Conservation (phyloP, 805 yeast species). For the Nakazawaea holstii region DNA sequence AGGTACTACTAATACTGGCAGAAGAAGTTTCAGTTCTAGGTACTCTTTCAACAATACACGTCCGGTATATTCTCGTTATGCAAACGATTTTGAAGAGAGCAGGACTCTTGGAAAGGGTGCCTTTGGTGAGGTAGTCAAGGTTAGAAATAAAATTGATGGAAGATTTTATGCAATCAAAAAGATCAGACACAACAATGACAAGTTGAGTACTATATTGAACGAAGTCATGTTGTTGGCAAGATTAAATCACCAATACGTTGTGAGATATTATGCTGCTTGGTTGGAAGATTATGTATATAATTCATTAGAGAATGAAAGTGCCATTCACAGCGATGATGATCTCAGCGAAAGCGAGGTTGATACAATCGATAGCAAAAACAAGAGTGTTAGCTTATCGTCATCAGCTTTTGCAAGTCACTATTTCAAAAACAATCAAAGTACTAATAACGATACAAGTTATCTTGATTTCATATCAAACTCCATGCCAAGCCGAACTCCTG, state of each 20-base stretch:
- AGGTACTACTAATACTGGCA: slow-evolving; percentile 21
- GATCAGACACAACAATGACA: slow-evolving; percentile 75
- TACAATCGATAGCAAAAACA: slow-evolving; percentile 26
- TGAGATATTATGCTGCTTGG: slow-evolving; percentile 97
- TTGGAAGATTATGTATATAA: slow-evolving; percentile 47
- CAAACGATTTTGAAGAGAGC: slow-evolving; percentile 91
- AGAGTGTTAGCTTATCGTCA: slow-evolving; percentile 8
- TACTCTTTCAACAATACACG: slow-evolving; percentile 21
- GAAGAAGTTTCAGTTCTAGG: slow-evolving; percentile 37
- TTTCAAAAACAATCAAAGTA: slow-evolving; percentile 24
- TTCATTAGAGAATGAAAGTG: slow-evolving; percentile 20
- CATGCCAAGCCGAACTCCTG: slow-evolving; percentile 42
- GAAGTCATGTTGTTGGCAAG: slow-evolving; percentile 92
- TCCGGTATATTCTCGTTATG: slow-evolving; percentile 60
- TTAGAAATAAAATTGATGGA: slow-evolving; percentile 89
- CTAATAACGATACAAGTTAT: slow-evolving; percentile 18
- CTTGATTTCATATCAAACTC: slow-evolving; percentile 71
- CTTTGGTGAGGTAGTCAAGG: slow-evolving; percentile 97
- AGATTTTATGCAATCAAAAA: slow-evolving; percentile 92
- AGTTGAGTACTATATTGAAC: slow-evolving; percentile 73
- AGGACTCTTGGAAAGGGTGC: slow-evolving; percentile 92
- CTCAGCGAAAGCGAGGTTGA: slow-evolving; percentile 30
- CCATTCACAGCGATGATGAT: slow-evolving; percentile 19
- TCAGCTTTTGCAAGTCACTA: slow-evolving; percentile 18
- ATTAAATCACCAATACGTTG: slow-evolving; percentile 92